Conservation (phyloP, 1,284 basidiomycete genomes). For the Austropuccinia psidii region DNA sequence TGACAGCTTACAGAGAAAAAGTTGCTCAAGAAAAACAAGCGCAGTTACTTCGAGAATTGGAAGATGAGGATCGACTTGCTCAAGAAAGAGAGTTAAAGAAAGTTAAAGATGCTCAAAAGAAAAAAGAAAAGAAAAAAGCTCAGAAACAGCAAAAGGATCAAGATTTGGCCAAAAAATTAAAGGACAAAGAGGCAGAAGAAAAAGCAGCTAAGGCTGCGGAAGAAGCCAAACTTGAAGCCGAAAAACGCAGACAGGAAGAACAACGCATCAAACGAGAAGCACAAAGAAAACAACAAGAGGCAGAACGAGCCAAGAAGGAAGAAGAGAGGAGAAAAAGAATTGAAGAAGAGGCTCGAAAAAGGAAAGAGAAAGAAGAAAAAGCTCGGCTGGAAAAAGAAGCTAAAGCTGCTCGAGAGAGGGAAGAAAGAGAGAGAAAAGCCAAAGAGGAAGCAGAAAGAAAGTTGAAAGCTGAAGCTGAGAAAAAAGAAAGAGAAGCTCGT, state of each 20-base stretch:
- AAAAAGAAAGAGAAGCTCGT: constrained; percentile 60
- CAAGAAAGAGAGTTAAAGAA: constrained; percentile 86
- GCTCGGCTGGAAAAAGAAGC: constrained; percentile 55
- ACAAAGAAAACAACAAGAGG: constrained; percentile 64
- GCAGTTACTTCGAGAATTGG: constrained; percentile 76
- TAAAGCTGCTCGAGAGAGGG: constrained; percentile 51
- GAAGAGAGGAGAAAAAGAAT: constrained; percentile 52
- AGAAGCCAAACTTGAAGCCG: constrained; percentile 47
- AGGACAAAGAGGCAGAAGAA: constrained; percentile 63
- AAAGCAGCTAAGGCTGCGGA: constrained; percentile 69
- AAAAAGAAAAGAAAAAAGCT: constrained; percentile 93
- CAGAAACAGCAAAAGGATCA: constrained; percentile 83
- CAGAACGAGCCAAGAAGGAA: constrained; percentile 58
- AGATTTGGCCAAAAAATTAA: constrained; percentile 66
- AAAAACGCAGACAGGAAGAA: constrained; percentile 61
- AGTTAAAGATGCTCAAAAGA: constrained; percentile 91
- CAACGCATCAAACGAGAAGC: constrained; percentile 64
- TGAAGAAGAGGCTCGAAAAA: constrained; percentile 55
- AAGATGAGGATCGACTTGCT: constrained; percentile 72
- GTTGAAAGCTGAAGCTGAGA: constrained; percentile 49
- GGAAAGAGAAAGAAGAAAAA: constrained; percentile 63
- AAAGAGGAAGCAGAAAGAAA: constrained; percentile 44
- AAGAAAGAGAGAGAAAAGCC: constrained; percentile 58
- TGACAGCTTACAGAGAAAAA: constrained; percentile 82
- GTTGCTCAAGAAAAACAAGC: constrained; percentile 84